Conservation (phyloP, 2,329 filamentous ascomycete genomes). For the Calonectria pseudoturangicola region DNA sequence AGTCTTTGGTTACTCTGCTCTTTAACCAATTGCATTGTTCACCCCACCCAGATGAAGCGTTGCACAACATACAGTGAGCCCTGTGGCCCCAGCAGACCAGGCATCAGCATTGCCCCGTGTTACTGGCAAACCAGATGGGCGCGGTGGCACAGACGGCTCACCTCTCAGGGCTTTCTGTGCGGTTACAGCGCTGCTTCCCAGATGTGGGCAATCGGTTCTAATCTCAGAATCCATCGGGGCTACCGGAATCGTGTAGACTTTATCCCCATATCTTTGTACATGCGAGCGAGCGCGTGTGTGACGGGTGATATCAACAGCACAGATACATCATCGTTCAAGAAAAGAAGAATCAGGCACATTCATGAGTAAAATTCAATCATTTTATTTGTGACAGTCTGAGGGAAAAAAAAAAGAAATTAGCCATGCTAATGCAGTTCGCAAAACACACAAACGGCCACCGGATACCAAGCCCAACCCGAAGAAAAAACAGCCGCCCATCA, state of each 20-base stretch:
- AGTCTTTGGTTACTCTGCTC: neutral
- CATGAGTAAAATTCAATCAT: neutral
- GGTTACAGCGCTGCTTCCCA: neutral
- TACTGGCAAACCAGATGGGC: neutral
- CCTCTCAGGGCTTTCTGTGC: too few relatives aligned
- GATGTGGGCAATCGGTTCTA: too few relatives aligned
- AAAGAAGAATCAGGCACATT: neutral
- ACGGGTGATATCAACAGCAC: neutral
- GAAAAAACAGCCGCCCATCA: neutral
- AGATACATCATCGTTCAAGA: too few relatives aligned
- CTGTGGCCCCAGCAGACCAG: neutral
- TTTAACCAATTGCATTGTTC: neutral
- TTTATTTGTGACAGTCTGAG: neutral
- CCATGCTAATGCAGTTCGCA: neutral
- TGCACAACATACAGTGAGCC: neutral
- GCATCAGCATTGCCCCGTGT: slow-evolving; percentile 13
- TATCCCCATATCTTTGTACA: too few relatives aligned
- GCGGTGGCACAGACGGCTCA: neutral
- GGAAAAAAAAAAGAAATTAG: neutral
- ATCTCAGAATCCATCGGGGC: neutral
- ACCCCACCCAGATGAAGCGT: neutral
- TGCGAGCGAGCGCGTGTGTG: neutral
- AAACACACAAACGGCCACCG: slow-evolving; percentile 17
- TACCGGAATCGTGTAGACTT: too few relatives aligned
- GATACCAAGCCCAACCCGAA: too few relatives aligned